Conservation (phyloP, 1,284 basidiomycete species). For the Ganoderma sp. region DNA sequence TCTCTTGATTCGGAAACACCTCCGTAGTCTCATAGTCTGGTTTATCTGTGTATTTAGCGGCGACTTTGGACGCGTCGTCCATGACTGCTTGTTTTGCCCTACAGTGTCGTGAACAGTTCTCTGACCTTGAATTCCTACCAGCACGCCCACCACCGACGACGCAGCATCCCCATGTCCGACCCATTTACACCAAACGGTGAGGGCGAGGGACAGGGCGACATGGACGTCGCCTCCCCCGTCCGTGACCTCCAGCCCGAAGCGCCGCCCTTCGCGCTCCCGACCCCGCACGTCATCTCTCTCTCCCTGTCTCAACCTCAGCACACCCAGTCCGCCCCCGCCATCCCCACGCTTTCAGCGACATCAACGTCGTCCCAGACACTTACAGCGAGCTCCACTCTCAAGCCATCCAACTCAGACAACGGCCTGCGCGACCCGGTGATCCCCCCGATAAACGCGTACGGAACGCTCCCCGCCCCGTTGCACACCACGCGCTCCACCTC, state of each 20-base stretch:
- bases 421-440: constrained; percentile 41
- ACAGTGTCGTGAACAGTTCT: too few species aligned
- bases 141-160: constrained; percentile 22
- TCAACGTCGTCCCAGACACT: background rate
- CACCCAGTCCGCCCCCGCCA: background rate
- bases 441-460: constrained; percentile 56
- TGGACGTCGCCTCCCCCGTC: background rate
- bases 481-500: constrained; percentile 17
- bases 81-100: too few species aligned
- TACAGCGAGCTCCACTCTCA: background rate
- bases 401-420: background rate
- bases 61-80: too few species aligned
- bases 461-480: constrained; percentile 43
- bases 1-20: too few species aligned
- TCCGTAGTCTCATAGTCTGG: too few species aligned
- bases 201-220: background rate
- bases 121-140: constrained; percentile 19
- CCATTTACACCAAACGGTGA: constrained; percentile 2
- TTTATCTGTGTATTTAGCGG: too few species aligned
- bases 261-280: constrained; percentile 9
- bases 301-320: too few species aligned
- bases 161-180: too few species aligned
- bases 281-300: background rate
- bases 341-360: background rate
- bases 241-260: constrained; percentile 19